Base-by-base conservation (phyloP, 768 basidiomycete species). In the Tephrocybe sp. region DNA sequence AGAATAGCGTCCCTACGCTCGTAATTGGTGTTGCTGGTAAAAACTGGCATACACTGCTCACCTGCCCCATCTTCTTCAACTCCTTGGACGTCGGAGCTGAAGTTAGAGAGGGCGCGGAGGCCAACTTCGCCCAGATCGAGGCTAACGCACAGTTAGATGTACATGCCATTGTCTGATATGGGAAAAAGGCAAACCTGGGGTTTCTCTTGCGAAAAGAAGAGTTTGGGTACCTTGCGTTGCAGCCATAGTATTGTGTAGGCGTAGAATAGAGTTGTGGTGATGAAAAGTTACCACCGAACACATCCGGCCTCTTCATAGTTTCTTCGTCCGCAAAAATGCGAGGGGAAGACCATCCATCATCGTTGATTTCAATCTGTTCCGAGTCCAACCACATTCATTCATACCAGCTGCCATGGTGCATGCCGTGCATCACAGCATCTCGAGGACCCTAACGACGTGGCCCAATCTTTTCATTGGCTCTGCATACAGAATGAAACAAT, bases 71-170 rank as follows among this genome's bases (percentile, higher is more conserved):
- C 62, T 42, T 81, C 78, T 21, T 83, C 54, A 5, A 75, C 78
- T 48, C 64, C 71, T 52, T 75, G 71, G 30, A 84, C 64, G n/a
- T 85, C 84, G 3, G 70, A 70, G 51, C 72, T 69, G 82, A 77
- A 83, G 15, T 64, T 61, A 4, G 77, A 64, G 40, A 80, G 61
- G 30, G 78, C 71, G 39, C 80, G 77, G 10, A 77, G 53, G 15
- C 77, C 78, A 48, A 81, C 81, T 60, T 79, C 82, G 36, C 80
- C 79, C 30, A 88, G 78, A 53, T 80, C 71, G 23, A 87, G 72
- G 54, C 85, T 88, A 48, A 49, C 18, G 18, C 19, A 11, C 18
- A 56, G 15, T 50, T n/a, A 54, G 53, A 3, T 16, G 19, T 10
- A 24, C 22, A 30, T 46, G 25, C 38, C 39, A 42, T 22, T 23